Evolutionary conservation across 495 filamentous ascomycete species (phyloP), one percentile per base, ranked within the genome.

Genomic region (Rhypophila decipiens): DNA sequence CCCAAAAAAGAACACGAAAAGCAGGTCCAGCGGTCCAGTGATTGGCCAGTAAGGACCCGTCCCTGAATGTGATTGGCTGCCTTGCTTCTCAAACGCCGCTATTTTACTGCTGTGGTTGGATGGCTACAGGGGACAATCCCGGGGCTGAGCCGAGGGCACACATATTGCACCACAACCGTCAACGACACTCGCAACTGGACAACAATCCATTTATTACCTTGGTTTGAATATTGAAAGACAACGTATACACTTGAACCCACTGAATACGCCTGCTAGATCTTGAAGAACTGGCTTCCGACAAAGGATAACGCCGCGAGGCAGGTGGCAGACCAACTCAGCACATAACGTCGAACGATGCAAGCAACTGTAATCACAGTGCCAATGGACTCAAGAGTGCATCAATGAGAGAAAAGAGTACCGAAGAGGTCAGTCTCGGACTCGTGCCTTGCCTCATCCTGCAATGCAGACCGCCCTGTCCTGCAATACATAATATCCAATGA

Each of bases 41-140:
- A 50, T 43, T 46, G 43, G 40, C 36, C 42, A 24, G 23, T 24
- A 39, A 11, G 3, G 18, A 18, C 27, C 22, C 7, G 17, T 13
- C 2, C 39, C 11, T n/a, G 38, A 22, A 20, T 27, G 8, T 23
- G n/a, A 51, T 55, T 55, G 55, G 55, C 37, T 39, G 55, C 55
- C 55, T 55, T 37, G 44, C 37, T 58, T 58, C 55, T 34, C 27
- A 31, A 31, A 7, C 27, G 7, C 27, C 13, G 27, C 27, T 31
- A 31, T 31, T 31, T 31, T 7, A 7, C 13, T 31, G 13, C 13
- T 7, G 27, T 7, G 27, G 7, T 31, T 31, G 13, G 7, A 31
- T 13, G 27, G 7, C 7, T 13, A 13, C 27, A 31, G 27, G 27
- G 7, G 13, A 31, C 27, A 7, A 7, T 13, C 7, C 27, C 7